Percentiles rank a stretch among this genome's conserved stretches.
phyloP scores from a whole-genome alignment of 148 eudicot genomes.

The Pharnaceum exiguum region DNA sequence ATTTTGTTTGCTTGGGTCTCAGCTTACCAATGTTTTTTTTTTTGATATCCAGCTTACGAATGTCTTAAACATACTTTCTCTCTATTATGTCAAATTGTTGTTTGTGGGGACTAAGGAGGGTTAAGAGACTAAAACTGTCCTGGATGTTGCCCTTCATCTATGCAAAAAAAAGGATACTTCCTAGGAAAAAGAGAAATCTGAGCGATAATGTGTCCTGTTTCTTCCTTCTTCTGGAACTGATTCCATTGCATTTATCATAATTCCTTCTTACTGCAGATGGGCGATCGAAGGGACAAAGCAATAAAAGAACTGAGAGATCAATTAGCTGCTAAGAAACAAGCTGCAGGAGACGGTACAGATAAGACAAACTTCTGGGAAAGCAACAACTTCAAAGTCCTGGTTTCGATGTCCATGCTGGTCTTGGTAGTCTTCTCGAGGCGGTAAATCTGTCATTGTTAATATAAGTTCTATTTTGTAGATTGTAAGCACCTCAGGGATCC shows the following conservation, averaged over 20 bases:
- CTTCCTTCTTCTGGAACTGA: too few species aligned
- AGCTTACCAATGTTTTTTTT: too few species aligned
- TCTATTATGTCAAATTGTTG: too few species aligned
- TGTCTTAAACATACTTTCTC: too few species aligned
- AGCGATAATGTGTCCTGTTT: too few species aligned
- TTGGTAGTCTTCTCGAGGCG: constrained; percentile 81
- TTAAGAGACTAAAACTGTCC: too few species aligned
- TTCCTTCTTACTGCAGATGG: constrained; percentile 37
- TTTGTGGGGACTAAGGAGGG: too few species aligned
- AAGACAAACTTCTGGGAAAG: constrained; percentile 78
- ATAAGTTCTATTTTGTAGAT: constrained; percentile 19
- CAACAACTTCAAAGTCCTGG: constrained; percentile 59
- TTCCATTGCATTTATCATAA: neutral
- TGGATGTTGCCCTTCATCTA: too few species aligned
- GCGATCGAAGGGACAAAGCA: constrained; percentile 78
- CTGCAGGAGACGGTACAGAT: constrained; percentile 12
- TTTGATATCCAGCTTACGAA: too few species aligned
- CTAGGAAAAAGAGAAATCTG: neutral
- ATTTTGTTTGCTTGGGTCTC: neutral
- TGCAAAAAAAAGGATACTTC: too few species aligned
- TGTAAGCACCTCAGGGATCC: constrained; percentile 6
- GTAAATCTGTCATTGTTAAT: constrained; percentile 26
- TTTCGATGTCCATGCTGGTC: constrained; percentile 82
- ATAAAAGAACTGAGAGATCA: constrained; percentile 79
- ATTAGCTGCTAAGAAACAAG: constrained; percentile 45